These are phyloP conservation scores for Aegilops bicornis DNA, from an alignment of 176 grass and related monocot genomes.

Conservation along the genomic window DNA sequence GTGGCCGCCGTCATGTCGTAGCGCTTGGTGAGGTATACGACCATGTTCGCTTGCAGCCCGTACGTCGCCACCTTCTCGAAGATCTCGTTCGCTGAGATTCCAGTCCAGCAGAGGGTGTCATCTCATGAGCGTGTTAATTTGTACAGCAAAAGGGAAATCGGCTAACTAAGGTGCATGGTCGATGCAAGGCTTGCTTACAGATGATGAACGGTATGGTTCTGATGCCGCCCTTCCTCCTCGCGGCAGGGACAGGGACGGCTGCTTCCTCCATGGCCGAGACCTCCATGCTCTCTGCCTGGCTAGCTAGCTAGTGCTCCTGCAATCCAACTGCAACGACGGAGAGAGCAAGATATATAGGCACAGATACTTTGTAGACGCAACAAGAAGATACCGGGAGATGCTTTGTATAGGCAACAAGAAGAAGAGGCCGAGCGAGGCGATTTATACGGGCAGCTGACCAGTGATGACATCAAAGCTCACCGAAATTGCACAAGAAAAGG, in stretches of 20 bases:
- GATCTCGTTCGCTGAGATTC: slow-evolving; percentile 58
- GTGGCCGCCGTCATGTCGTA: slow-evolving; percentile 42
- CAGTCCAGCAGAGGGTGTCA: background rate
- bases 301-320: background rate
- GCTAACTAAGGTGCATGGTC: background rate
- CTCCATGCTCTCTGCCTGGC: slow-evolving; percentile 32
- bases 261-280: slow-evolving; percentile 45
- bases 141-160: background rate
- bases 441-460: slow-evolving; percentile 8
- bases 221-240: slow-evolving; percentile 55
- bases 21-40: slow-evolving; percentile 52
- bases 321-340: background rate
- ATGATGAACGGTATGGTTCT: slow-evolving; percentile 71
- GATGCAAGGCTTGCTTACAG: slow-evolving; percentile 29
- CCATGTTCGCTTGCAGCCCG: slow-evolving; percentile 64
- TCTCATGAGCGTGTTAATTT: background rate
- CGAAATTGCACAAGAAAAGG: too few relatives aligned
- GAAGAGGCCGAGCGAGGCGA: background rate
- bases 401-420: slow-evolving; percentile 16
- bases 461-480: background rate
- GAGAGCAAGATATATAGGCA: background rate
- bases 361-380: background rate
- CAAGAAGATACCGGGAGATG: slow-evolving; percentile 1
- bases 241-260: background rate
- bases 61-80: slow-evolving; percentile 63